phyloP scores from a whole-genome alignment of 257 asterid species.

The Solanum arcanum region DNA sequence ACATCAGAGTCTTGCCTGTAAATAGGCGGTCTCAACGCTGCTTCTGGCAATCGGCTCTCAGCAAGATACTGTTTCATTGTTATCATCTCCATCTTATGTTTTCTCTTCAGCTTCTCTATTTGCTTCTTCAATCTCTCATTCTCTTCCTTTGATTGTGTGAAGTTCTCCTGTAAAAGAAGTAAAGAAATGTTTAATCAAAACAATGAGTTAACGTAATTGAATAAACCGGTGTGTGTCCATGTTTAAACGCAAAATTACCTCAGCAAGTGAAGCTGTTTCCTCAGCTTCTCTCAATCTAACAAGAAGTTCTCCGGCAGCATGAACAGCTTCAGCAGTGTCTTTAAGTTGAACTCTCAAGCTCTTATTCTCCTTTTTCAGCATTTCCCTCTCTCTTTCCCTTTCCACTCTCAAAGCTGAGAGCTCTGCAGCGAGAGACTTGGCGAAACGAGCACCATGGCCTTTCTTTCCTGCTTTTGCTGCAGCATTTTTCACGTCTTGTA shows the following conservation, averaged over 20 bases:
- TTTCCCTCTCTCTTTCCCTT: slow-evolving; percentile 70
- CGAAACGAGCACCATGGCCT: slow-evolving; percentile 71
- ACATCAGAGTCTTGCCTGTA: slow-evolving; percentile 46
- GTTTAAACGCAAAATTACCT: slow-evolving; percentile 26
- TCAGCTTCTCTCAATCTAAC: slow-evolving; percentile 89
- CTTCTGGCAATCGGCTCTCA: slow-evolving; percentile 86
- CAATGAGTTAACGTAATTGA: neutral
- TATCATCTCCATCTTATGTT: slow-evolving; percentile 94
- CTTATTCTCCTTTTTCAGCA: slow-evolving; percentile 63
- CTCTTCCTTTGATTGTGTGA: slow-evolving; percentile 46
- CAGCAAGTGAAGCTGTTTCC: slow-evolving; percentile 68
- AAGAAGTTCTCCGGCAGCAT: slow-evolving; percentile 94
- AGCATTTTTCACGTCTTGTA: slow-evolving; percentile 82
- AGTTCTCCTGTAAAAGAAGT: slow-evolving; percentile 39
- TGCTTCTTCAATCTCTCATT: slow-evolving; percentile 66
- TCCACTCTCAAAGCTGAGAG: slow-evolving; percentile 82
- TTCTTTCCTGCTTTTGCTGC: slow-evolving; percentile 86
- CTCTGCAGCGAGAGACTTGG: slow-evolving; percentile 83
- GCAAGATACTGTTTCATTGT: slow-evolving; percentile 95
- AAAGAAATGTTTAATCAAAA: neutral
- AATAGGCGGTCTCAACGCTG: slow-evolving; percentile 49
- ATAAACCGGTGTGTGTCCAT: too few relatives aligned
- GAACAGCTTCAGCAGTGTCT: slow-evolving; percentile 98
- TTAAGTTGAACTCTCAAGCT: slow-evolving; percentile 66
- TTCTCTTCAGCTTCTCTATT: slow-evolving; percentile 74